Base-by-base conservation (phyloP, 2,329 filamentous ascomycete species). In the Neopestalotiopsis sp. region DNA sequence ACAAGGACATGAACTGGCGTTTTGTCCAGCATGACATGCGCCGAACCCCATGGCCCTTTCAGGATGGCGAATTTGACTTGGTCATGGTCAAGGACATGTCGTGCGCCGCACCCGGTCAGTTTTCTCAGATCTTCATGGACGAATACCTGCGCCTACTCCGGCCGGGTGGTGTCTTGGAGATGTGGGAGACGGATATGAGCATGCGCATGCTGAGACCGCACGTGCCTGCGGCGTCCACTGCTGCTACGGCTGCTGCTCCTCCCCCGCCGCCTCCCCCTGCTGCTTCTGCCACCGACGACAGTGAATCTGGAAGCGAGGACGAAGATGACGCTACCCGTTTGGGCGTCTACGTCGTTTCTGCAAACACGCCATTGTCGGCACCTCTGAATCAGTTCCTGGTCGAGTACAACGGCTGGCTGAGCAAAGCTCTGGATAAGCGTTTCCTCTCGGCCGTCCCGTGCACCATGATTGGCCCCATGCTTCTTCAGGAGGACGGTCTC, bases 21-120 rank as follows among this genome's bases (percentile, higher is more conserved):
- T 98, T 97, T 78, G 89, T 97, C 66, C 92, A 95, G 77, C 94
- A 97, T 78, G 95, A 98, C 79, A 82, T 97, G 71, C 91, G 94
- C 69, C 88, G 89, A 70, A 79, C 87, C 2, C 93, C 94, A 0
- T 88, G 95, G 75, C 95, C 95, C 0, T 94, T 97, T 72, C 85
- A 89, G 1, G 89, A 94, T 70, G 91, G 87, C 45, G 91, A 95
- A 74, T 98, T 97, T 79, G 94, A 97, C 78, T 86, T 97, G 56
- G 88, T 98, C 74, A 94, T 97, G 85, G 87, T 94, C 76, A 97
- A 97, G 79, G 94, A 97, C 77, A 83, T 94, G 75, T 91, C 90
- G 67, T 85, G 96, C 71, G 88, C 83, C 28, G 81, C 89, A n/a
- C 85, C 91, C 7, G 88, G 88, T 32, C 82, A 88, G 59, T 83